Evolutionary conservation across 352 stramenopile species (phyloP).

Genomic region (Elongisporangium anandrum): DNA sequence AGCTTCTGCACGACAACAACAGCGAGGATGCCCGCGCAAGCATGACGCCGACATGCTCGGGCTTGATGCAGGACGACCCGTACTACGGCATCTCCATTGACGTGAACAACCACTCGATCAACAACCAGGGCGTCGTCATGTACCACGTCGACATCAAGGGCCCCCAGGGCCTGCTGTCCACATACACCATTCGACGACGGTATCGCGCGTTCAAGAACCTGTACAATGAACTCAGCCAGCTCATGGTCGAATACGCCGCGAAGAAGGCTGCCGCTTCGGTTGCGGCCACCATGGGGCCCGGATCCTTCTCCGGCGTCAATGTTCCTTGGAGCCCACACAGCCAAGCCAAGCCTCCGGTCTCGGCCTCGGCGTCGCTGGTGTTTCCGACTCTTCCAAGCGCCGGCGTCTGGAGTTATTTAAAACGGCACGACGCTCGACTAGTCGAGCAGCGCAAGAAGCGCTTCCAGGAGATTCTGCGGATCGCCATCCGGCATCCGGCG

Average conservation of each 20-base stretch:
- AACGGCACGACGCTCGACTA: slow-evolving; percentile 71
- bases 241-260: slow-evolving; percentile 20
- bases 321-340: slow-evolving; percentile 19
- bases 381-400: slow-evolving; percentile 48
- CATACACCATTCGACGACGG: slow-evolving; percentile 83
- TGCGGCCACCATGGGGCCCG: slow-evolving; percentile 2
- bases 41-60: slow-evolving; percentile 14
- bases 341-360: too few species aligned
- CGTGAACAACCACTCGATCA: too few species aligned
- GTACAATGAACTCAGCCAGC: slow-evolving; percentile 57
- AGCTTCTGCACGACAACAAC: not conserved
- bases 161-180: slow-evolving; percentile 65
- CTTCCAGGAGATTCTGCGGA: slow-evolving; percentile 70
- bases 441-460: slow-evolving; percentile 62
- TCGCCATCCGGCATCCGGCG: slow-evolving; percentile 71
- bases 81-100: slow-evolving; percentile 51
- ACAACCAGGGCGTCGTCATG: slow-evolving; percentile 37
- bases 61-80: slow-evolving; percentile 29
- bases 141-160: slow-evolving; percentile 85
- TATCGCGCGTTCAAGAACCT: slow-evolving; percentile 84
- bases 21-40: not conserved
- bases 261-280: too few species aligned
- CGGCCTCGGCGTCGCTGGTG: too few species aligned
- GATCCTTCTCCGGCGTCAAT: slow-evolving; percentile 12
- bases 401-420: slow-evolving; percentile 76